These are phyloP conservation scores for Psidium guajava DNA, from an alignment of 345 rosid genomes.

Conservation along the genomic window DNA sequence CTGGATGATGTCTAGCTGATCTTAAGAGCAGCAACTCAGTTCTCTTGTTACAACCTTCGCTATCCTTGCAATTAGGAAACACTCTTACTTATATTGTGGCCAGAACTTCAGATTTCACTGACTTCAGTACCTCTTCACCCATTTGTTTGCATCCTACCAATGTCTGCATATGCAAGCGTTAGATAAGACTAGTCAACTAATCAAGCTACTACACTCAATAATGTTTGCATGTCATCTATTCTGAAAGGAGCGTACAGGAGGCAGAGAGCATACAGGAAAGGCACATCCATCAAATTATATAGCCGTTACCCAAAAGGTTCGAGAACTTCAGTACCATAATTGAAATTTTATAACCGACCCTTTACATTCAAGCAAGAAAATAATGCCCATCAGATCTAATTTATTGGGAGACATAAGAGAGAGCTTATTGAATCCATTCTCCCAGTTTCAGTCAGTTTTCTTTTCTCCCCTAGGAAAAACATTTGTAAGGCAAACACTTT, in stretches of 20 bases:
- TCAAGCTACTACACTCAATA: neutral
- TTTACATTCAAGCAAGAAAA: neutral
- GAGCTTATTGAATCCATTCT: neutral
- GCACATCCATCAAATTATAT: neutral
- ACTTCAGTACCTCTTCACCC: slow-evolving; percentile 85
- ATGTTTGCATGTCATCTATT: neutral
- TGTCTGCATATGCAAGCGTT: slow-evolving; percentile 34
- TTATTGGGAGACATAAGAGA: neutral
- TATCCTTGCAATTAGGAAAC: neutral
- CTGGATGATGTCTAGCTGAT: neutral
- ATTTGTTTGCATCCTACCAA: slow-evolving; percentile 89
- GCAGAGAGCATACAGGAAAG: neutral
- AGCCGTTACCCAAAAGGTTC: neutral
- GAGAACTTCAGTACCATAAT: neutral
- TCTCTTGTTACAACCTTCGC: neutral
- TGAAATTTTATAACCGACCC: neutral
- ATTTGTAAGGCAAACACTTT: neutral
- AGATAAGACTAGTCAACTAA: neutral
- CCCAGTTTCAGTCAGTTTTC: neutral
- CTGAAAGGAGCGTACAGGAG: neutral
- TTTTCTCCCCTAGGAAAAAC: neutral
- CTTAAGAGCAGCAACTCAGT: neutral
- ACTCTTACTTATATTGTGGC: slow-evolving; percentile 20
- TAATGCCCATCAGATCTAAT: neutral
- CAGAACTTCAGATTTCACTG: slow-evolving; percentile 42